Conservation (phyloP, 2,329 filamentous ascomycete species). For the Chrysosporium keratinophilum region DNA sequence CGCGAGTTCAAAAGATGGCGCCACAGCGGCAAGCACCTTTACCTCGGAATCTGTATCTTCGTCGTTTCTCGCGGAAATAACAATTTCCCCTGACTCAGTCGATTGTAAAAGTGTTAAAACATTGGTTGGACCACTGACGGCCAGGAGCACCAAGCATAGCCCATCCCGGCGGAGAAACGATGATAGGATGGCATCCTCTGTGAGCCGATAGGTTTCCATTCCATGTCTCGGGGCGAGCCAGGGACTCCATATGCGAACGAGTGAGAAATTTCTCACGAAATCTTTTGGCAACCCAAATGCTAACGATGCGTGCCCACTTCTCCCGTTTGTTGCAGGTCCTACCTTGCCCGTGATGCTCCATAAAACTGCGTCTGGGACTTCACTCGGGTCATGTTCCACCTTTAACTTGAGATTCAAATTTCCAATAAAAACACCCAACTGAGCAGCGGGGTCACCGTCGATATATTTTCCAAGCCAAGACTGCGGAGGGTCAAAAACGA, state of each 20-base stretch:
- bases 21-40: conserved; percentile 59
- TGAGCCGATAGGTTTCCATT: conserved; percentile 52
- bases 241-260: conserved; percentile 67
- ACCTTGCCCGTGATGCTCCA: conserved; percentile 49
- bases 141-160: conserved; percentile 65
- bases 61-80: conserved; percentile 64
- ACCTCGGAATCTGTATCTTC: conserved; percentile 45
- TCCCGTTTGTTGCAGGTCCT: conserved; percentile 42
- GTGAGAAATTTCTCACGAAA: conserved; percentile 64
- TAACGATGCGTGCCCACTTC: conserved; percentile 41
- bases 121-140: conserved; percentile 62
- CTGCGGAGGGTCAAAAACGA: conserved; percentile 29
- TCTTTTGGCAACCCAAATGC: conserved; percentile 55
- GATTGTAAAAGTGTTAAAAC: conserved; percentile 60
- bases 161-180: conserved; percentile 67
- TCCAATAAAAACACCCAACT: conserved; percentile 27
- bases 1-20: conserved; percentile 61
- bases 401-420: conserved; percentile 27
- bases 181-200: conserved; percentile 67
- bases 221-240: conserved; percentile 90
- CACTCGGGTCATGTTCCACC: conserved; percentile 29
- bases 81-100: conserved; percentile 53
- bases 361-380: conserved; percentile 33
- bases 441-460: conserved; percentile 14
- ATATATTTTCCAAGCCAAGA: conserved; percentile 8